Percentiles rank a stretch among this genome's conserved stretches.
phyloP scores from a whole-genome alignment of 202 grass and related monocot genomes.

The Digitaria exilis region DNA sequence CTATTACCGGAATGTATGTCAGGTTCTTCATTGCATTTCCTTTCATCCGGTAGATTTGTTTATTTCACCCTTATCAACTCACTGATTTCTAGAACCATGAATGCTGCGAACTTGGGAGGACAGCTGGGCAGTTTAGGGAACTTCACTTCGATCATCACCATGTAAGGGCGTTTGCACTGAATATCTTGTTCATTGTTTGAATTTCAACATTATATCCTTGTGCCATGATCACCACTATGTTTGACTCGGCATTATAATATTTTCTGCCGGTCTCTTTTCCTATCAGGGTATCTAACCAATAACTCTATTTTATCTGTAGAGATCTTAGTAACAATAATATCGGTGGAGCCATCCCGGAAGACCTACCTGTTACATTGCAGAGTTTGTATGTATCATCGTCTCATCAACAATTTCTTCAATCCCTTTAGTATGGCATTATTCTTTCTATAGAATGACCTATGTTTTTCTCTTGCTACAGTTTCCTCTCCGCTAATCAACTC shows the following conservation, averaged over 20 bases:
- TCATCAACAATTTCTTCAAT: background rate
- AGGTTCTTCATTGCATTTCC: constrained; percentile 12
- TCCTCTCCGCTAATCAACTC: constrained; percentile 92
- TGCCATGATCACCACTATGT: background rate
- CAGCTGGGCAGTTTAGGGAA: constrained; percentile 71
- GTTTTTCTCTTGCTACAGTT: constrained; percentile 52
- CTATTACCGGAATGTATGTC: constrained; percentile 81
- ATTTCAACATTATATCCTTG: background rate
- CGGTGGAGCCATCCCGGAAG: constrained; percentile 87
- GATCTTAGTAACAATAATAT: constrained; percentile 95
- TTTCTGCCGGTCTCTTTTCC: background rate
- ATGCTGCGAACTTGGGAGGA: constrained; percentile 87
- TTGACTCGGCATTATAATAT: constrained; percentile 1
- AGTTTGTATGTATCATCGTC: constrained; percentile 60
- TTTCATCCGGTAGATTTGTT: background rate
- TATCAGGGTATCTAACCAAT: background rate
- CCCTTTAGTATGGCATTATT: constrained; percentile 2
- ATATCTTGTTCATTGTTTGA: background rate
- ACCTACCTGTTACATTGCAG: constrained; percentile 76
- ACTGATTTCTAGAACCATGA: constrained; percentile 72
- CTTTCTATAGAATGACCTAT: constrained; percentile 8
- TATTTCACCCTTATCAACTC: constrained; percentile 26
- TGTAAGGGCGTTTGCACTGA: constrained; percentile 51
- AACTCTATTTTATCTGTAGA: constrained; percentile 48
- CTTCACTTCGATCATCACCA: constrained; percentile 74